Evolutionary conservation across 108 stramenopile genomes (phyloP).

Genomic region (Stephanodiscus minutulus): DNA sequence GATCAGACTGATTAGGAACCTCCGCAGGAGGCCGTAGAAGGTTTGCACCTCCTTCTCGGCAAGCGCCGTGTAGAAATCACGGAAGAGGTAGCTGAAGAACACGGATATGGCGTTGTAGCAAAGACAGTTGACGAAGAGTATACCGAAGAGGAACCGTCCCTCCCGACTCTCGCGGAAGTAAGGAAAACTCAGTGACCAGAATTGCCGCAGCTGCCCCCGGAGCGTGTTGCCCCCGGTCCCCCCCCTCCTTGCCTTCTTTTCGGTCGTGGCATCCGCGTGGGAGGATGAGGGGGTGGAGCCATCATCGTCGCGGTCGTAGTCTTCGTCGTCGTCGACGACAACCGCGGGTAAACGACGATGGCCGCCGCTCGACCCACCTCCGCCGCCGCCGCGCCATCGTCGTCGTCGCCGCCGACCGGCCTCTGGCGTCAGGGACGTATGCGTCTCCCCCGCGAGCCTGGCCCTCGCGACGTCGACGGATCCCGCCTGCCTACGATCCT

Average conservation of each 20-base stretch:
- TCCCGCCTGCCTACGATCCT: background rate
- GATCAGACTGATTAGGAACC: constrained; percentile 56
- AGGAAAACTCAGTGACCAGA: constrained; percentile 48
- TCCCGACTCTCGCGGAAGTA: constrained; percentile 50
- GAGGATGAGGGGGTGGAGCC: background rate
- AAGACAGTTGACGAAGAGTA: constrained; percentile 62
- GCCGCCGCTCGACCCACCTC: background rate
- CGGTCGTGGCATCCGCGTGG: too few relatives aligned
- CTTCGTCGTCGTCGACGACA: background rate
- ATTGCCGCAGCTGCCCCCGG: constrained; percentile 34
- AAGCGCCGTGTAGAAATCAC: constrained; percentile 82
- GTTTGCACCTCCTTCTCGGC: constrained; percentile 62
- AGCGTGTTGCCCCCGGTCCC: background rate
- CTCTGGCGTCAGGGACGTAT: background rate
- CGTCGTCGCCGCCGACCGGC: background rate
- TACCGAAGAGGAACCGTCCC: constrained; percentile 48
- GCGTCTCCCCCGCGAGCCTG: background rate
- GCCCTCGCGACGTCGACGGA: background rate
- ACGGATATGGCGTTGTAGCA: constrained; percentile 74
- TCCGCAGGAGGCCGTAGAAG: constrained; percentile 57
- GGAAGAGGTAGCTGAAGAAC: constrained; percentile 70
- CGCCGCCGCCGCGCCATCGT: too few relatives aligned
- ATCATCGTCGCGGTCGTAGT: background rate
- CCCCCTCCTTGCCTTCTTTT: background rate
- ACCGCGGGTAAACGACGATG: background rate